Base-by-base conservation (phyloP, 805 yeast genomes). In the Candida berthetii region DNA sequence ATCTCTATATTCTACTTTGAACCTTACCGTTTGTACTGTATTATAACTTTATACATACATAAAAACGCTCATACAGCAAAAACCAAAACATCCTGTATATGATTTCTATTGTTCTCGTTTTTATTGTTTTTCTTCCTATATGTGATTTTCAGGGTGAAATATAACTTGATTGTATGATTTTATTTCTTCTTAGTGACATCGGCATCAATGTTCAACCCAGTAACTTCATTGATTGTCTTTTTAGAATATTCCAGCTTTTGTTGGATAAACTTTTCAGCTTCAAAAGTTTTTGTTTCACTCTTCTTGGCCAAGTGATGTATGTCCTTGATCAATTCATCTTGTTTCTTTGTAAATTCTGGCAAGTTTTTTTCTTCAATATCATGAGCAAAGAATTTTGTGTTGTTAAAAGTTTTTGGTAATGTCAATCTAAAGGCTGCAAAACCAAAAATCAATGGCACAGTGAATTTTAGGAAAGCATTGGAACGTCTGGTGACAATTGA, bases 201-300 rank as follows among this genome's bases (percentile, higher is more conserved):
- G 44, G 76, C 83, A 44, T 77, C 83, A 24, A 83, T 58, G 52
- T 80, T 78, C 60, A 85, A 67, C 5, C 91, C 91, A n/a, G 90
- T 81, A 48, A 69, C 60, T 14, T 70, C 71, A 31, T 75, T 76
- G 42, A 82, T 53, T 9, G 67, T 54, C 49, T 62, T 64, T 46
- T 73, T 69, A 35, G 76, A 57, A 16, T 64, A 52, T 17, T 61
- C 58, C 13, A 70, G 61, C 14, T 70, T 55, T 22, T 55, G 52
- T 41, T 66, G 61, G 35, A 78, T 47, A 31, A 54, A 45, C 40
- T 61, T 50, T 49, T 64, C 60, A 47, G 78, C 62, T 15, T 63
- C 52, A 35, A 55, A 61, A 4, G 73, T 61, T 4, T 74, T 60
- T 28, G 64, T 52, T 44, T 72, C 78, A 10, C 80, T 65, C 38